Percentiles rank a stretch among this genome's conserved stretches.
Conservation (phyloP, 2,329 filamentous ascomycete species). For the Phyllosticta paracitricarpa region DNA sequence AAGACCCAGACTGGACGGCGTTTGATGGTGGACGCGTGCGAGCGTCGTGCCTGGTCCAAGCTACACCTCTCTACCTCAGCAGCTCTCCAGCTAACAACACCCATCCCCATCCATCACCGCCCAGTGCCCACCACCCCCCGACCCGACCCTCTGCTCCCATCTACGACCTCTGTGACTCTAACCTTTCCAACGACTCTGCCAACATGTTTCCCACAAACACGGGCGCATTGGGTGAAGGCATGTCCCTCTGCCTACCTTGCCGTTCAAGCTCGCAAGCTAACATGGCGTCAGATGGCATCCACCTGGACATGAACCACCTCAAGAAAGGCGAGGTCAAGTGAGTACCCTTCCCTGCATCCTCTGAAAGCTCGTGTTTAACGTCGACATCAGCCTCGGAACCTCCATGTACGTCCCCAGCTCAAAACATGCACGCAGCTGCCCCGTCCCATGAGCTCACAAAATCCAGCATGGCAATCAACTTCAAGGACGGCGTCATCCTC, state of each 20-base stretch:
- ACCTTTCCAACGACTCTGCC: slow-evolving; percentile 6
- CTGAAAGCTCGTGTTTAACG: not conserved
- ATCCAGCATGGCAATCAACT: slow-evolving; percentile 91
- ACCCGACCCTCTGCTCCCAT: not conserved
- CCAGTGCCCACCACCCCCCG: not conserved
- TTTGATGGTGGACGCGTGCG: not conserved
- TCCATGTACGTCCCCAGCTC: slow-evolving; percentile 63
- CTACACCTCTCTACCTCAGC: not conserved
- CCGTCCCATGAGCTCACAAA: slow-evolving; percentile 16
- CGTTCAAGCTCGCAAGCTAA: slow-evolving; percentile 15
- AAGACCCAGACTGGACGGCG: too few species aligned
- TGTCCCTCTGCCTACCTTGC: not conserved
- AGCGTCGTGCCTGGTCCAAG: slow-evolving; percentile 4
- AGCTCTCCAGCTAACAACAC: not conserved
- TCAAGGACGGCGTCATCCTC: slow-evolving; percentile 97
- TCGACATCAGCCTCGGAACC: slow-evolving; percentile 66
- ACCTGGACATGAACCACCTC: slow-evolving; percentile 95
- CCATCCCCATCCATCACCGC: not conserved
- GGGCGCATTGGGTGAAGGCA: slow-evolving; percentile 31
- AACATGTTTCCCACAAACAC: slow-evolving; percentile 14
- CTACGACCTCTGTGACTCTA: slow-evolving; percentile 4
- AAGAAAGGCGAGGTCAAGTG: slow-evolving; percentile 99
- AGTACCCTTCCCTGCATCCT: slow-evolving; percentile 29
- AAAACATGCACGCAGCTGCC: not conserved
- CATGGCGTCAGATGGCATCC: slow-evolving; percentile 76